Evolutionary conservation across 768 basidiomycete genomes (phyloP).

Genomic region (Russula compacta): DNA sequence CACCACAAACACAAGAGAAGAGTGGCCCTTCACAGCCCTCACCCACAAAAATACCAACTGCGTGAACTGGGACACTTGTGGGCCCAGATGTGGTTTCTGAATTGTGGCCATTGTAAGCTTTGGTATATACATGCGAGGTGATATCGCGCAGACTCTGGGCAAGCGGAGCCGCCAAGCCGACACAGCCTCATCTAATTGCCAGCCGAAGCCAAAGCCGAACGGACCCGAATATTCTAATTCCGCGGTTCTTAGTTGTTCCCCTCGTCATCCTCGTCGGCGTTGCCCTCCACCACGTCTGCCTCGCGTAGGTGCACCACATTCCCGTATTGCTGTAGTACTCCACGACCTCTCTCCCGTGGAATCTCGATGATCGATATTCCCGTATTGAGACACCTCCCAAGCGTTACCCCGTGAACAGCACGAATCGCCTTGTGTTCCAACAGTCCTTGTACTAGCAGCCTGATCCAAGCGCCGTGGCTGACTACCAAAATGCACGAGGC

Average conservation of each 20-base stretch:
- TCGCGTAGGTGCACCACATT: slow-evolving; percentile 44
- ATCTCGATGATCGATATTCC: slow-evolving; percentile 56
- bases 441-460: slow-evolving; percentile 40
- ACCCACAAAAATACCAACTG: too few species aligned
- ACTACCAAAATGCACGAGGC: slow-evolving; percentile 39
- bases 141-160: too few species aligned
- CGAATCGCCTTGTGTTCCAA: slow-evolving; percentile 33
- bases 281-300: slow-evolving; percentile 32
- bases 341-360: slow-evolving; percentile 27
- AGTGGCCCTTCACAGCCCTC: too few species aligned
- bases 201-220: too few species aligned
- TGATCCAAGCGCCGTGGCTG: slow-evolving; percentile 61
- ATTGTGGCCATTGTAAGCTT: too few species aligned
- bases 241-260: background rate
- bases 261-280: slow-evolving; percentile 38
- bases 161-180: too few species aligned
- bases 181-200: too few species aligned
- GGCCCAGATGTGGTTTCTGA: too few species aligned
- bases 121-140: too few species aligned
- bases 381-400: slow-evolving; percentile 40
- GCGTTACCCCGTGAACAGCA: slow-evolving; percentile 27
- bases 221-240: background rate
- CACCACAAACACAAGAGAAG: too few species aligned
- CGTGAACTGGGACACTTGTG: too few species aligned
- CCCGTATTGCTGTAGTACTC: slow-evolving; percentile 43